Evolutionary conservation across 2,329 filamentous ascomycete species (phyloP), one percentile per base, ranked within the genome.

Genomic region (Pseudocercospora eumusae): DNA sequence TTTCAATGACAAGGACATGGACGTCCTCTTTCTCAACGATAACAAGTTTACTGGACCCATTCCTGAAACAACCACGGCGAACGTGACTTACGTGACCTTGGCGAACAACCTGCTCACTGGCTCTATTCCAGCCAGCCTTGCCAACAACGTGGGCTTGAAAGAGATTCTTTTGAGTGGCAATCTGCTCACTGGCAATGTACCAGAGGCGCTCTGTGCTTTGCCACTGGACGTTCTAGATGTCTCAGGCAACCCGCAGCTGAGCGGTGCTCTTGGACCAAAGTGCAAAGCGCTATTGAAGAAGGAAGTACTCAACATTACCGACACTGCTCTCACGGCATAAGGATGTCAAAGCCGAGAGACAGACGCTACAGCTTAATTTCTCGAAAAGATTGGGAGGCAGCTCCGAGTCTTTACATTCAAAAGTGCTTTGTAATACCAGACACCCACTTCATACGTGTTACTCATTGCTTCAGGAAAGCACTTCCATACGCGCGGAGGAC

Each of bases 11-110:
- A 58, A 56, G 21, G 40, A 64, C 20, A 52, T 62, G 56, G 56
- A 61, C 2, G 54, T 56, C 45, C 57, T 66, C 52, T 66, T 59
- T 52, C 33, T 66, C 4, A 61, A 66, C 28, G 56, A 66, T 49
- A 66, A 66, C 56, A 40, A 59, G 1, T 62, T 66, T 62, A 50
- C 56, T n/a, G 64, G 64, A 20, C 45, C 56, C 0, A 57, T 66
- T 20, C 64, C 64, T n/a, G 56, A 59, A 20, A 31, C 50, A 33
- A 40, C 56, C 13, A 56, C 56, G 44, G 64, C 60, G 33, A 56
- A 23, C 23, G 47, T 56, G 6, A 1, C 21, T 7, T 60, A 62
- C 56, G 49, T 63, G 25, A 57, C 56, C 21, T 25, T 63, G 13
- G 55, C 57, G 15, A 60, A 61, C 64, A 66, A 66, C 36, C 40